Percentiles rank a stretch among this genome's conserved stretches.
Evolutionary conservation across 805 yeast genomes (phyloP).

Genomic region (Sugiyamaella mastotermitis): DNA sequence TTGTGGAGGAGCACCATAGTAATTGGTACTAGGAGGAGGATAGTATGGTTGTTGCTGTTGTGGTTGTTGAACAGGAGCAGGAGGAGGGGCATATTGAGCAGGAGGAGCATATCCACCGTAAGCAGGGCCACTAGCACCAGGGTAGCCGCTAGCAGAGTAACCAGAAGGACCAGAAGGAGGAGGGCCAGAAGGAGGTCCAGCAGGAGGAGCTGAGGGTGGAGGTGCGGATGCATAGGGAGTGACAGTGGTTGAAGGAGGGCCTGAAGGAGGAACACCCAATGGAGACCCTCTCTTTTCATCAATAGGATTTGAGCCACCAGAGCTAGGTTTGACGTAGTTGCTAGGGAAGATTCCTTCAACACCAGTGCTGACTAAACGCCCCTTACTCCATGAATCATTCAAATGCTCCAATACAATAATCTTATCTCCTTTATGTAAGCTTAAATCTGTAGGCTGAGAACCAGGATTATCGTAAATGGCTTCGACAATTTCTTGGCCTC

Average conservation of each 20-base stretch:
- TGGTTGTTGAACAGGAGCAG: constrained; percentile 1
- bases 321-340: constrained; percentile 55
- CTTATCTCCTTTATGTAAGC: constrained; percentile 58
- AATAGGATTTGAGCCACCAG: too few relatives aligned
- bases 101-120: constrained; percentile 21
- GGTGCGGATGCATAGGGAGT: constrained; percentile 7
- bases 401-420: constrained; percentile 65
- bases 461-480: constrained; percentile 73
- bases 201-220: constrained; percentile 16
- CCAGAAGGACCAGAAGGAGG: constrained; percentile 12
- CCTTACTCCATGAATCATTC: constrained; percentile 90
- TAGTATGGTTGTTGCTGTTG: constrained; percentile 22
- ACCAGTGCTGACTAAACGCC: constrained; percentile 41
- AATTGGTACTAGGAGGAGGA: constrained; percentile 46
- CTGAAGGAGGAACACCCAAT: too few relatives aligned
- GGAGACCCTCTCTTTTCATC: constrained; percentile 9
- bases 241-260: constrained; percentile 9
- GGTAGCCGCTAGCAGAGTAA: constrained; percentile 32
- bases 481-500: constrained; percentile 39
- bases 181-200: constrained; percentile 14
- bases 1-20: constrained; percentile 22
- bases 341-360: constrained; percentile 82
- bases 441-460: constrained; percentile 70
- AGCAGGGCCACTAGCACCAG: constrained; percentile 42
- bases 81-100: constrained; percentile 14